phyloP scores from a whole-genome alignment of 768 basidiomycete species.

The Rhizopogon rudus region DNA sequence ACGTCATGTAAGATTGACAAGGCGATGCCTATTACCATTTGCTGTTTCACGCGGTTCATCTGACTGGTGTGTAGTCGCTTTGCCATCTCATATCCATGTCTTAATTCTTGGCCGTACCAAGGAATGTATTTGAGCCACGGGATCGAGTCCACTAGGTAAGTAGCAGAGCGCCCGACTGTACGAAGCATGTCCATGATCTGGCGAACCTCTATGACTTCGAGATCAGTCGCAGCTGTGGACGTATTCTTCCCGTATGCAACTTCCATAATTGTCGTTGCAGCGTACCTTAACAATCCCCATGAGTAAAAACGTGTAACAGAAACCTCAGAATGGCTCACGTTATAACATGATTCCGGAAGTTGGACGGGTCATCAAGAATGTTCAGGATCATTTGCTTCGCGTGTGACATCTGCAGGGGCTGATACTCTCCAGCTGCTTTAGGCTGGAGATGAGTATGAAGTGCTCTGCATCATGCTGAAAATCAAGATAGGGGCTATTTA shows the following conservation, averaged over 20 bases:
- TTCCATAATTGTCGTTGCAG: conserved; percentile 18
- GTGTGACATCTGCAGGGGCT: conserved; percentile 37
- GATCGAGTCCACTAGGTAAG: conserved; percentile 29
- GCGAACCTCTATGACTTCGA: conserved; percentile 7
- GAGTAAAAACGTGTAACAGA: not conserved
- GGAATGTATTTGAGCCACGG: conserved; percentile 42
- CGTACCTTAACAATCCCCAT: conserved; percentile 11
- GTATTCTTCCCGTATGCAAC: conserved; percentile 22
- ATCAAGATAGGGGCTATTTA: not conserved
- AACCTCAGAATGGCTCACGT: conserved; percentile 33
- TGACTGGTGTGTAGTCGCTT: conserved; percentile 44
- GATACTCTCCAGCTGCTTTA: conserved; percentile 39
- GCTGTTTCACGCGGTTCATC: conserved; percentile 34
- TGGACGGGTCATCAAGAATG: conserved; percentile 17
- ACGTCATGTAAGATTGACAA: not conserved
- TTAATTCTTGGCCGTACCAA: conserved; percentile 48
- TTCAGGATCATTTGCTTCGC: conserved; percentile 15
- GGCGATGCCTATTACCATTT: conserved; percentile 30
- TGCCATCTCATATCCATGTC: conserved; percentile 47
- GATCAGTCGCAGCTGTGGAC: conserved; percentile 9
- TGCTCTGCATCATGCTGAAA: conserved; percentile 28
- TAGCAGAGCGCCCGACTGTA: conserved; percentile 22
- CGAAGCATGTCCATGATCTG: conserved; percentile 6
- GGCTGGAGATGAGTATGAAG: conserved; percentile 51
- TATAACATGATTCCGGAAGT: conserved; percentile 15